Percentiles rank a stretch among this genome's conserved stretches.
These are phyloP conservation scores for Umbelopsis isabellina DNA, from an alignment of 192 early-diverging fungal genomes.

Conservation along the genomic window DNA sequence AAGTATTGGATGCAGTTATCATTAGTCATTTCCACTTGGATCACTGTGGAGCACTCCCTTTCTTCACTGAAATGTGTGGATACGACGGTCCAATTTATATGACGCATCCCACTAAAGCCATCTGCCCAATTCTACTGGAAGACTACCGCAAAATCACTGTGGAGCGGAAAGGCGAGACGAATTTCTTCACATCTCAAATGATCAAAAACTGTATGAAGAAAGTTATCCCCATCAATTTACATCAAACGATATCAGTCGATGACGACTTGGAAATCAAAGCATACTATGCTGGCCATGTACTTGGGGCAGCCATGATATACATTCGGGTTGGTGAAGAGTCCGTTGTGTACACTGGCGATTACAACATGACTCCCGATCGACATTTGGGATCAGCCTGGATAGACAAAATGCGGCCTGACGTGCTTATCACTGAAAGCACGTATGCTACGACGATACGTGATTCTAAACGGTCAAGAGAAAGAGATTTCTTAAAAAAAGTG, in stretches of 20 bases:
- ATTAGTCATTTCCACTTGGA: conserved; percentile 98
- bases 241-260: conserved; percentile 84
- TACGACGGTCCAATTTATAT: conserved; percentile 98
- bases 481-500: conserved; percentile 90
- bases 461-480: conserved; percentile 90
- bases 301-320: conserved; percentile 98
- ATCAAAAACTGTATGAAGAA: conserved; percentile 96
- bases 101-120: conserved; percentile 97
- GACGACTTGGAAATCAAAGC: conserved; percentile 81
- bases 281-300: conserved; percentile 98
- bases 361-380: conserved; percentile 89
- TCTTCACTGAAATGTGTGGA: conserved; percentile 94
- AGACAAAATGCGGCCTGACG: conserved; percentile 86
- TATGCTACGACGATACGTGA: conserved; percentile 97
- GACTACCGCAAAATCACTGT: conserved; percentile 94
- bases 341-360: conserved; percentile 86
- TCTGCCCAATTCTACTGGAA: conserved; percentile 89
- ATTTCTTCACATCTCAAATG: conserved; percentile 87
- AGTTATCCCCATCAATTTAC: conserved; percentile 85
- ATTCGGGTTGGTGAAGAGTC: conserved; percentile 75
- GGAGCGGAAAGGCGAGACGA: conserved; percentile 86
- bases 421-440: conserved; percentile 95
- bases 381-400: conserved; percentile 98
- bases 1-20: conserved; percentile 87
- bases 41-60: conserved; percentile 96